Evolutionary conservation across 2,329 filamentous ascomycete species (phyloP), one percentile per base, ranked within the genome.

Genomic region (Pyrenophora graminea): DNA sequence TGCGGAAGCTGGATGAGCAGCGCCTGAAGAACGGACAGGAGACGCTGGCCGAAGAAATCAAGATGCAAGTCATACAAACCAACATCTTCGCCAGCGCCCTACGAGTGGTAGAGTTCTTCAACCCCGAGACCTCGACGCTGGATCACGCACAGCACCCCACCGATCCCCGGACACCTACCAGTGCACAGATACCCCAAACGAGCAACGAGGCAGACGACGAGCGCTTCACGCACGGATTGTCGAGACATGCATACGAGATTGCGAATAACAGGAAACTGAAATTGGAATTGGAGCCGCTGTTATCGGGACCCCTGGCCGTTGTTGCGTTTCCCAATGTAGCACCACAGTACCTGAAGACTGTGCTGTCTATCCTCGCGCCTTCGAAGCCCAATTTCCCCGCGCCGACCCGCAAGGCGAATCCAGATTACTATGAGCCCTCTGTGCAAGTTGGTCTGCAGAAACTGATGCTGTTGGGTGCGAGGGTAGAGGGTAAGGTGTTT

Each of bases 71-170:
- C 21, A 79, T 99, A 48, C 88, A 94, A 69, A 94, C 90, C 12
- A 89, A 90, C 68, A 95, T 99, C 68, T 90, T 99, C 70, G 86
- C 87, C 60, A 85, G 90, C 15, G 92, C 93, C 1, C 78, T 97
- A 55, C 87, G 88, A 60, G 84, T 97, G 44, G 86, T 92, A 55
- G 93, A 97, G 69, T 95, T 91, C 75, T 95, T 82, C 71, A 63
- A 76, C 30, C 76, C 78, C 1, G 61, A 63, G 30, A 48, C 56
- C 18, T 52, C 48, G 5, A 53, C 45, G 8, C 41, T 61, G 32
- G 62, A 61, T 32, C 58, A 61, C n/a, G 59, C 58, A 32, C 59
- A 56, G 31, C 59, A 67, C 13, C 60, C 70, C 9, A 67, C 63
- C 7, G 66, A 73, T 48, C 73, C 71, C 1, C 43, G 48, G 8